Conservation (phyloP, 2,329 filamentous ascomycete species). For the Neobulgaria alba region DNA sequence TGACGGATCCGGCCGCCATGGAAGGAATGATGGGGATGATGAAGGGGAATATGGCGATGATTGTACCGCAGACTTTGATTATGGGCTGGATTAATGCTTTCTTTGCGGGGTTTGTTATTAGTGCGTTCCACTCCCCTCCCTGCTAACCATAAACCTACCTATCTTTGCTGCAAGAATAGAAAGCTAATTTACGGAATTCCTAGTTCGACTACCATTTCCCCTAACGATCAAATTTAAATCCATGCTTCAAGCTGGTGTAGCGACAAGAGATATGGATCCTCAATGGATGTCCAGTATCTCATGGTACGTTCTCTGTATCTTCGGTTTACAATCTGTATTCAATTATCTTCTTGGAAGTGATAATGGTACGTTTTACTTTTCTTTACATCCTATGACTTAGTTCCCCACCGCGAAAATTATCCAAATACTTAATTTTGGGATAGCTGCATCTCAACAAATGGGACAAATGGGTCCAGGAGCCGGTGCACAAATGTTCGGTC, state of each 20-base stretch:
- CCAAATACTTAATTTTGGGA: no score
- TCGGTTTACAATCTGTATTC: conserved; percentile 93
- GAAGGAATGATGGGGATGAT: conserved; percentile 99
- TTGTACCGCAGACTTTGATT: conserved; percentile 95
- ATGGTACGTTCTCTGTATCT: conserved; percentile 98
- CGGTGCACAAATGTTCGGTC: conserved; percentile 68
- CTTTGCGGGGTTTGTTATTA: conserved; percentile 96
- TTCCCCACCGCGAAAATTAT: no score
- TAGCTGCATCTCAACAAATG: conserved; percentile 82
- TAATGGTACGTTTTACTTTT: conserved; percentile 62
- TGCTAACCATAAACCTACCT: background rate
- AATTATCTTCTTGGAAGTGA: conserved; percentile 94
- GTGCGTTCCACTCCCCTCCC: conserved; percentile 41
- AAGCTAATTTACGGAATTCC: conserved; percentile 21
- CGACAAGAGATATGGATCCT: conserved; percentile 91
- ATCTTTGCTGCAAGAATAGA: background rate
- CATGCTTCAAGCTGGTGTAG: conserved; percentile 96
- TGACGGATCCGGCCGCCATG: conserved; percentile 93
- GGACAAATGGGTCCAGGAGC: conserved; percentile 60
- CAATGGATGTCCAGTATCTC: conserved; percentile 98
- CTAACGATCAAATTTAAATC: conserved; percentile 98
- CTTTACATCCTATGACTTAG: no score
- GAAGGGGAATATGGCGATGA: conserved; percentile 99
- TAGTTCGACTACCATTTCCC: conserved; percentile 93
- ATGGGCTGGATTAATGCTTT: conserved; percentile 99